Evolutionary conservation across 768 basidiomycete species (phyloP).

Genomic region (Leucocoprinus birnbaumii): DNA sequence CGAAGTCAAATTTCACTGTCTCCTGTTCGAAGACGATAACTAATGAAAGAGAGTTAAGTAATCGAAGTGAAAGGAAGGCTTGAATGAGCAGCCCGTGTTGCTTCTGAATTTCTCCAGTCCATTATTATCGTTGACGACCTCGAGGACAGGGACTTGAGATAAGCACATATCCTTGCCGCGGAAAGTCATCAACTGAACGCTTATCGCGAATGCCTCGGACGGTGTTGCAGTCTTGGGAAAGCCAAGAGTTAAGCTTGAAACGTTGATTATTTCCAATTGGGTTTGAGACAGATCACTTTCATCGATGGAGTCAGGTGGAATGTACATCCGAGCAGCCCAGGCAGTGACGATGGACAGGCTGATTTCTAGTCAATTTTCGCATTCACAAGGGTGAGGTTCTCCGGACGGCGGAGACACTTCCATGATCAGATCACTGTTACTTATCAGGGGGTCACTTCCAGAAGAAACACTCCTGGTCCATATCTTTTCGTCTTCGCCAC

Average conservation of each 20-base stretch:
- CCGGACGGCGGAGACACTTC: no score
- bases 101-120: neutral
- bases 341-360: no score
- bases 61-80: neutral
- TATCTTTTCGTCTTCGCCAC: no score
- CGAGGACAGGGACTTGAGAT: neutral
- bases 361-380: no score
- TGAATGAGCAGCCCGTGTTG: neutral
- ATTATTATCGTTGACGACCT: neutral
- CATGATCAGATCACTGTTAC: no score
- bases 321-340: no score
- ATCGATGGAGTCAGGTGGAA: conserved; percentile 8
- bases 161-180: neutral
- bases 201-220: neutral
- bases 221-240: no score
- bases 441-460: no score
- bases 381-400: no score
- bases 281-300: neutral
- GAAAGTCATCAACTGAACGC: neutral
- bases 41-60: neutral
- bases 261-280: conserved; percentile 1
- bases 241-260: neutral
- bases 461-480: no score
- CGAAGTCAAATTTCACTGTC: neutral
- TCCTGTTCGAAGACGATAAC: neutral